Base-by-base conservation (phyloP, 1,284 basidiomycete genomes). In the Heterobasidion occidentale region DNA sequence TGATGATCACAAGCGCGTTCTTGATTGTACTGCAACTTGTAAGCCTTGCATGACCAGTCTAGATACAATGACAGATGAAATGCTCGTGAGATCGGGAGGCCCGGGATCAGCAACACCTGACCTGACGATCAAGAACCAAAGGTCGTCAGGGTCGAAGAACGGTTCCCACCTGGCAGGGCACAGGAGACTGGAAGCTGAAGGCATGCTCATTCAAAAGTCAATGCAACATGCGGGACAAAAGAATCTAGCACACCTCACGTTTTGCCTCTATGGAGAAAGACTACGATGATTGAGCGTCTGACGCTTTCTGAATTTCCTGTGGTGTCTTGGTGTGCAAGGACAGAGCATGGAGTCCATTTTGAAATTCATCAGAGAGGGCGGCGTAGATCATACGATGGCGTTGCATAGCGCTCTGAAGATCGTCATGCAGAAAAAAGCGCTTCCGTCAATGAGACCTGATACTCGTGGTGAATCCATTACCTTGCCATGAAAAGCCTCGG, bases 321-420 rank as follows among this genome's bases (percentile, higher is more conserved):
- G 77, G 73, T 2, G 88, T 89, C 68, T 79, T 84, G 6, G 89
- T 87, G 60, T 81, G 81, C 61, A 92, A 69, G n/a, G 87, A 87
- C 44, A 92, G 72, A 1, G 90, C 84, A 64, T 92, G 89, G 44
- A 92, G 67, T 2, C 88, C 88, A 59, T 78, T 72, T 35, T 77
- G 67, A 48, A 92, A 72, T 65, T 92, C 88, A 36, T 86, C 83
- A 33, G 82, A 76, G 36, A 92, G 74, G 1, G 82, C 79, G 7
- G 79, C 74, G 67, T 90, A 84, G 54, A 92, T 80, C 74, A 91
- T 77, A 51, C 88, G 79, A 70, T 92, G 89, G 53, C 90, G 79
- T 66, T 90, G 85, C 73, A 91, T 81, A 15, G 84, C 84, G 44
- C 70, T 80, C 89, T 90, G 60, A 46, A 55, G 48, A 45, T 56